These are phyloP conservation scores for Rhodotorula babjevae DNA, from an alignment of 768 basidiomycete genomes.

Conservation along the genomic window DNA sequence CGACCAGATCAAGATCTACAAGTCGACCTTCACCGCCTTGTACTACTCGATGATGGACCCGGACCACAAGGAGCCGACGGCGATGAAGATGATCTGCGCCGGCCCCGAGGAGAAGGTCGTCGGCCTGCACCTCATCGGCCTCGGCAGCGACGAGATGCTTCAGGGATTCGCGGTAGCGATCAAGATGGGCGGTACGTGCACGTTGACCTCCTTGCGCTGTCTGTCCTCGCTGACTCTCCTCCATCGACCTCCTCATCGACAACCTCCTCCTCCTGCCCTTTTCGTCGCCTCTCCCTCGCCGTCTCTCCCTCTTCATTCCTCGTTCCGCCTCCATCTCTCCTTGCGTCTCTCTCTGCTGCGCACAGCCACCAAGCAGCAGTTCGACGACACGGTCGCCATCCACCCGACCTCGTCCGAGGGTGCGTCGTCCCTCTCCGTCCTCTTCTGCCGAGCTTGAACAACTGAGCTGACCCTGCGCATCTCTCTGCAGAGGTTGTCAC, in stretches of 20 bases:
- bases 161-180: slow-evolving; percentile 97
- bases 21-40: slow-evolving; percentile 53
- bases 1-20: slow-evolving; percentile 83
- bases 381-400: slow-evolving; percentile 86
- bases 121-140: slow-evolving; percentile 88
- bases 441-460: background rate
- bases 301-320: background rate
- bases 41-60: slow-evolving; percentile 83
- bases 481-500: slow-evolving; percentile 24
- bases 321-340: too few relatives aligned
- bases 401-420: slow-evolving; percentile 55
- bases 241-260: too few relatives aligned
- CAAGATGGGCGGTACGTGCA: slow-evolving; percentile 73
- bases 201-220: too few relatives aligned
- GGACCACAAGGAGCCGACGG: slow-evolving; percentile 88
- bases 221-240: background rate
- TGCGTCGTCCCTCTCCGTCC: background rate
- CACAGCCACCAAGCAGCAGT: slow-evolving; percentile 66
- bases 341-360: too few relatives aligned
- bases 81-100: slow-evolving; percentile 82
- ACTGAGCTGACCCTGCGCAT: too few relatives aligned
- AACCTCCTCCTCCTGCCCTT: too few relatives aligned
- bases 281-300: too few relatives aligned
- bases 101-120: slow-evolving; percentile 91
- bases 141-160: slow-evolving; percentile 86